Evolutionary conservation across 2,329 filamentous ascomycete species (phyloP).

Genomic region (Neonectria neomacrospora): DNA sequence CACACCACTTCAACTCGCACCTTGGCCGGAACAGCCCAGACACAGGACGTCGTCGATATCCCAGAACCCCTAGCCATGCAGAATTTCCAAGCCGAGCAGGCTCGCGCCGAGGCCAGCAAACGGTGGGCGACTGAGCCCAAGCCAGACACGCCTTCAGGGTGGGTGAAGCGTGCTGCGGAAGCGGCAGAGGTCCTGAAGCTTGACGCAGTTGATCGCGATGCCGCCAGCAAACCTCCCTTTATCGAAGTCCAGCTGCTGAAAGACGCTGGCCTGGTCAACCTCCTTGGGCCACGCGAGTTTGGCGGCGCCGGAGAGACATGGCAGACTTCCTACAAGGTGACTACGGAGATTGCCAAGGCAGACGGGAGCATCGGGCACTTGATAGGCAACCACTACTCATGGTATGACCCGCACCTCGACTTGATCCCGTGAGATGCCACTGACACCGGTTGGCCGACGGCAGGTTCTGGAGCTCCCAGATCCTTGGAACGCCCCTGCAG

Average conservation of each 20-base stretch:
- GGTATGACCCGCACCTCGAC: neutral
- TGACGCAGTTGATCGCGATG: conserved; percentile 51
- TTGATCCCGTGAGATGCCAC: no score
- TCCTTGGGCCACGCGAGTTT: conserved; percentile 53
- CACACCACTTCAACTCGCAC: no score
- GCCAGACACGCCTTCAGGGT: neutral
- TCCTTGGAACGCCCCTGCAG: neutral
- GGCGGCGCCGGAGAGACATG: conserved; percentile 57
- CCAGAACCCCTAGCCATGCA: neutral
- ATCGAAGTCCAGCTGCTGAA: conserved; percentile 55
- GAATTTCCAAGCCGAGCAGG: neutral
- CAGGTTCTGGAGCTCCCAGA: neutral
- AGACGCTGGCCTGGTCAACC: conserved; percentile 53
- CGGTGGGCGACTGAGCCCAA: neutral
- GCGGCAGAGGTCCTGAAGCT: conserved; percentile 49
- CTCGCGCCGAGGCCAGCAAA: neutral
- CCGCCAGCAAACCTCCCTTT: conserved; percentile 52
- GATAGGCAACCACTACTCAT: neutral
- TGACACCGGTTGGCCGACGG: conserved; percentile 45
- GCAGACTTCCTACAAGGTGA: conserved; percentile 66
- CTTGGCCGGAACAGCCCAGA: no score
- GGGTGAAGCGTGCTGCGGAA: conserved; percentile 48
- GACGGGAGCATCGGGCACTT: conserved; percentile 56
- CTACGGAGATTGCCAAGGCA: conserved; percentile 70
- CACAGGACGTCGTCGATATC: neutral